A percentile compares a stretch with the other conserved stretches of the same genome.
phyloP scores from a whole-genome alignment of 169 alveolate species.

The Plasmodium cynomolgi region DNA sequence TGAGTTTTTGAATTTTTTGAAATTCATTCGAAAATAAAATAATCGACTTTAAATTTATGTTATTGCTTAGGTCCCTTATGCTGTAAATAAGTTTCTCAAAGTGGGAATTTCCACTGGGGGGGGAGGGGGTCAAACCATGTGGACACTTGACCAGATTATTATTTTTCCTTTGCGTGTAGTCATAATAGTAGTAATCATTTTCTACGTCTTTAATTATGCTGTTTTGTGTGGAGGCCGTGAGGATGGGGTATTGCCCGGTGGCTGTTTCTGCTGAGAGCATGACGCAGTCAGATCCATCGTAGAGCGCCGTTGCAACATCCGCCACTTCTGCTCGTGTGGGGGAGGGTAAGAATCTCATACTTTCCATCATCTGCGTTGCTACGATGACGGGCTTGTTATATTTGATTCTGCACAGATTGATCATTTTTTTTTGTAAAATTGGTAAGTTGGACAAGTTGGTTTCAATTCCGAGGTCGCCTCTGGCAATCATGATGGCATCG shows the following conservation, averaged over 20 bases:
- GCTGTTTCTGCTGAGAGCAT: conserved; percentile 93
- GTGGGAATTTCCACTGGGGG: neutral
- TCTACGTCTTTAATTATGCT: conserved; percentile 79
- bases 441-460: conserved; percentile 94
- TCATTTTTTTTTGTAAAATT: conserved; percentile 92
- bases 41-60: conserved; percentile 67
- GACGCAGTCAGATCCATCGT: conserved; percentile 97
- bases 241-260: conserved; percentile 85
- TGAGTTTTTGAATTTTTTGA: conserved; percentile 81
- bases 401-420: conserved; percentile 84
- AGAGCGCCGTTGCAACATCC: conserved; percentile 97
- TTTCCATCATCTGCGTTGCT: conserved; percentile 98
- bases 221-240: conserved; percentile 83
- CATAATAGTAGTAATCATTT: conserved; percentile 78
- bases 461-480: conserved; percentile 98
- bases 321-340: conserved; percentile 99
- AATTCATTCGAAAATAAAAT: conserved; percentile 77
- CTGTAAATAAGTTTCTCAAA: conserved; percentile 67
- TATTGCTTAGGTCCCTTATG: conserved; percentile 73
- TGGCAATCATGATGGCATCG: conserved; percentile 98
- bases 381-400: conserved; percentile 95
- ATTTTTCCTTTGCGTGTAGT: conserved; percentile 75
- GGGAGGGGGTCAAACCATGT: neutral
- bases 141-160: conserved; percentile 7
- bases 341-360: conserved; percentile 94